Conservation (phyloP, 202 grass and related monocot genomes). For the Carex sylvatica region DNA sequence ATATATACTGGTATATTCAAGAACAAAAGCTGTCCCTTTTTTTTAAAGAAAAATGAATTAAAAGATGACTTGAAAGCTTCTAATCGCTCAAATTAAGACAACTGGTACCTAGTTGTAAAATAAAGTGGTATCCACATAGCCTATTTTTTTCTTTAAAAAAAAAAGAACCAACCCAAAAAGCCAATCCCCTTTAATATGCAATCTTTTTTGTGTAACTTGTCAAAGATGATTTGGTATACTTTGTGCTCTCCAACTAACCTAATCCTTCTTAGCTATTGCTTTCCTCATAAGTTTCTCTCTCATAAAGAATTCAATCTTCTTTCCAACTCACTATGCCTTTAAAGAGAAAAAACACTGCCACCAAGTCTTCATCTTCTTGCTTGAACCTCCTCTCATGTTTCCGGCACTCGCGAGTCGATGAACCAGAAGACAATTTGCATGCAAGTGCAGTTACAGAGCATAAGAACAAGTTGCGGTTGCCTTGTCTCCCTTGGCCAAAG, state of each 20-base stretch:
- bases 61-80: background rate
- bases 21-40: background rate
- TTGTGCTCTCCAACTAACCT: constrained; percentile 11
- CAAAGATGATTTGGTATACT: constrained; percentile 23
- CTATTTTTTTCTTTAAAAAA: background rate
- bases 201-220: constrained; percentile 20
- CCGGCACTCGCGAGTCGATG: background rate
- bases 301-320: constrained; percentile 18
- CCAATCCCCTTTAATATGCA: background rate
- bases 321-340: constrained; percentile 17
- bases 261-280: constrained; percentile 10
- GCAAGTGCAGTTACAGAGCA: background rate
- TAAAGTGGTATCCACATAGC: constrained; percentile 15
- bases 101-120: background rate
- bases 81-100: background rate
- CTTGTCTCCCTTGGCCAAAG: constrained; percentile 2
- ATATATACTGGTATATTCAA: background rate
- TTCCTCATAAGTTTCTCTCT: background rate
- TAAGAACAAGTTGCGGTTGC: background rate
- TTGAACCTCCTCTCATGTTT: constrained; percentile 16
- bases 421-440: background rate
- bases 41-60: background rate
- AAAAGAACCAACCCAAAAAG: background rate
- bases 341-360: constrained; percentile 9
- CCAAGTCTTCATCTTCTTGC: background rate